Evolutionary conservation across 306 rosid species (phyloP), one percentile per base, ranked within the genome.

Genomic region (Citrullus amarus): DNA sequence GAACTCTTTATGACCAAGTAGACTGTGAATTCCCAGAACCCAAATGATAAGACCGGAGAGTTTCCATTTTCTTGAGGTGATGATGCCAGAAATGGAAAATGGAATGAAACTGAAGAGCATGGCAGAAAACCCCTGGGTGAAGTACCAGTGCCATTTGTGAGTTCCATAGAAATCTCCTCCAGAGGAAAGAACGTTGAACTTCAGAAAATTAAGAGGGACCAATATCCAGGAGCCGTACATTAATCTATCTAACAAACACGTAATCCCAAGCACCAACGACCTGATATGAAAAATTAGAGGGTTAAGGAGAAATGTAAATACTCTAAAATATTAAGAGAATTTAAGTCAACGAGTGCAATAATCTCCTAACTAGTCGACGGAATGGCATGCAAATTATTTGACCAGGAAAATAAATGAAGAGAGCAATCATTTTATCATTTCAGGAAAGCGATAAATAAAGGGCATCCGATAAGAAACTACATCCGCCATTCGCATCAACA

Each of bases 91-190:
- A 60, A 91, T 68, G 53, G 89, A 91, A 84, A 92, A 91, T 72
- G 99, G 99, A 78, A 92, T 75, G 88, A 88, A 86, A 36, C 91
- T 83, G 83, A 95, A 86, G 80, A 95, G 78, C 93, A 95, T 92
- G 84, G 87, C 97, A 0, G 90, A 30, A 85, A 95, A 95, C 81
- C 96, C 99, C 88, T 90, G 93, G 81, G 92, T 91, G 85, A 95
- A 88, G 92, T 95, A 95, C 99, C 99, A 95, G 90, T 95, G 96
- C 98, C 98, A 92, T 83, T 77, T 75, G 86, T 95, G 98, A 83
- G 97, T 95, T 87, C 98, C 98, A 83, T 95, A 95, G 80, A 89
- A 91, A 80, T 95, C 97, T 88, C 97, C 98, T 12, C 97, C 98
- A 74, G 97, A 86, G 66, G 96, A 91, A 79, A 95, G 92, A 88